These are phyloP conservation scores for Hypoxylon sp. DNA, from an alignment of 2,329 filamentous ascomycete genomes.

Conservation along the genomic window DNA sequence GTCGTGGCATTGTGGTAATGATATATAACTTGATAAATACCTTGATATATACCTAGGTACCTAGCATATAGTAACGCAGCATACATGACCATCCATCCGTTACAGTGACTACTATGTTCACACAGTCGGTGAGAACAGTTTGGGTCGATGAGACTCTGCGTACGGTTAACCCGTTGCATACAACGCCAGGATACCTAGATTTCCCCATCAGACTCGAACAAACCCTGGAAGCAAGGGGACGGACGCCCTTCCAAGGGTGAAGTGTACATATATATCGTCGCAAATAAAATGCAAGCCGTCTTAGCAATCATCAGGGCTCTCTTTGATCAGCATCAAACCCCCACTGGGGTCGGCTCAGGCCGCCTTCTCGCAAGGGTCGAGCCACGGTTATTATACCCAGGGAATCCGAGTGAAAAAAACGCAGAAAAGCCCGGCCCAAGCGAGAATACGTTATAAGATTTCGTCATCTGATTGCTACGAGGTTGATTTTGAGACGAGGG, in stretches of 20 bases:
- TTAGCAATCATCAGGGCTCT: slow-evolving; percentile 61
- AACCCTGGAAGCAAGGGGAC: too few species aligned
- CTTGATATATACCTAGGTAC: too few species aligned
- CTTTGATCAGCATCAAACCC: slow-evolving; percentile 64
- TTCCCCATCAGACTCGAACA: too few species aligned
- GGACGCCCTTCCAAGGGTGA: not conserved
- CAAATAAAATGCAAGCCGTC: not conserved
- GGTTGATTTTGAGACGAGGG: not conserved
- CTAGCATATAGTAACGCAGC: too few species aligned
- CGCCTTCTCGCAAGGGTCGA: slow-evolving; percentile 37
- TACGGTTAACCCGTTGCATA: too few species aligned
- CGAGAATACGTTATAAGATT: slow-evolving; percentile 42
- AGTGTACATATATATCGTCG: not conserved
- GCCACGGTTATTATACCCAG: slow-evolving; percentile 53
- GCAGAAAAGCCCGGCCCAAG: slow-evolving; percentile 30
- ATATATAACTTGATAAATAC: too few species aligned
- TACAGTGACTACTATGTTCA: too few species aligned
- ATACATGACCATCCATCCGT: too few species aligned
- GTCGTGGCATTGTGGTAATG: too few species aligned
- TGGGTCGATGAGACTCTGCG: too few species aligned
- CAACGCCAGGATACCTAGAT: not conserved
- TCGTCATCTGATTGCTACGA: slow-evolving; percentile 57
- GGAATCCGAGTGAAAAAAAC: slow-evolving; percentile 39
- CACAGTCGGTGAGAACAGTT: too few species aligned
- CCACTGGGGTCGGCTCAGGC: slow-evolving; percentile 49